phyloP scores from a whole-genome alignment of 768 basidiomycete genomes.

The Coprinellus micaceus region DNA sequence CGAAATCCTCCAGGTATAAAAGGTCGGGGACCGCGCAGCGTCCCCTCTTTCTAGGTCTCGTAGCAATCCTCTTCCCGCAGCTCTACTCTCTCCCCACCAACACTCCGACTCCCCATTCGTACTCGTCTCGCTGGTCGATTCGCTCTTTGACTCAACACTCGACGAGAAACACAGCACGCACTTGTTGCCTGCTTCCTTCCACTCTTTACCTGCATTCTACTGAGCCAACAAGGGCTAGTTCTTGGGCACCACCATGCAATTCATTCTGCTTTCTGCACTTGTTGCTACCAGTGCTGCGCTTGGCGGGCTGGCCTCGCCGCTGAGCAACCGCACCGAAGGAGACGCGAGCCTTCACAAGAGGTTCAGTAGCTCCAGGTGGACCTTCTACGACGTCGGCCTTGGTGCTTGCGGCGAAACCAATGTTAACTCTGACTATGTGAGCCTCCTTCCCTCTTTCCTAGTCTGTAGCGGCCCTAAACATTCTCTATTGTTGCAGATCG shows the following conservation, averaged over 20 bases:
- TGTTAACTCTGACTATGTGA: slow-evolving; percentile 3
- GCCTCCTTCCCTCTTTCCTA: neutral
- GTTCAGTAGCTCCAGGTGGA: slow-evolving; percentile 21
- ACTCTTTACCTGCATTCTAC: no score
- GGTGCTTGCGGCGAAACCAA: slow-evolving; percentile 17
- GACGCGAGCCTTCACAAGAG: slow-evolving; percentile 16
- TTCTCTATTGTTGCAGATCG: slow-evolving; percentile 3
- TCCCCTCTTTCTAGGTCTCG: no score
- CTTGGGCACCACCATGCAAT: slow-evolving; percentile 6
- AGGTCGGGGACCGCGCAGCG: no score
- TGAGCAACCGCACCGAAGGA: neutral
- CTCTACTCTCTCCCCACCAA: neutral
- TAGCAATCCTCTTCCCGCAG: no score
- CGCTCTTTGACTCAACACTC: neutral
- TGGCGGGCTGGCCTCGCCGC: slow-evolving; percentile 5
- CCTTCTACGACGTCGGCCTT: slow-evolving; percentile 28
- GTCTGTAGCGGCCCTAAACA: neutral
- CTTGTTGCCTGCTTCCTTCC: no score
- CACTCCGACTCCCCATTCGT: neutral
- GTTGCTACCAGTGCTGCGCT: neutral
- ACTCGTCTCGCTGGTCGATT: neutral
- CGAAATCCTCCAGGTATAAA: neutral
- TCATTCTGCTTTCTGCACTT: neutral
- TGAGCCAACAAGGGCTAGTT: no score
- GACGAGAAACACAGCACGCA: no score